A percentile compares a stretch with the other conserved stretches of the same genome.
Conservation (phyloP, 2,329 filamentous ascomycete genomes). For the Trichothecium sympodiale region DNA sequence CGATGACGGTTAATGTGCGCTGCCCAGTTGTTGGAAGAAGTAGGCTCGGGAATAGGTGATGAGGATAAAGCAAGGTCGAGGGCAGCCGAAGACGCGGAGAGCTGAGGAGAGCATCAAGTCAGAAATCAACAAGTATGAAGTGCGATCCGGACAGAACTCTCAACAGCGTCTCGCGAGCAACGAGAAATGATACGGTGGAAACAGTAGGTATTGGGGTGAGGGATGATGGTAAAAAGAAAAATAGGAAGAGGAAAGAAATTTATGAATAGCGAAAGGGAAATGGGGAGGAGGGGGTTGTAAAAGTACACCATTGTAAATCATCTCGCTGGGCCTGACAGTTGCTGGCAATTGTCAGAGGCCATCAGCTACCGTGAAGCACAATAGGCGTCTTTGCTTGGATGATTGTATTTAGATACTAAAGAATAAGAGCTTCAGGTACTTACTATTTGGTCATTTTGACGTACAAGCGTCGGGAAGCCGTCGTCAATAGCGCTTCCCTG, state of each 20-base stretch:
- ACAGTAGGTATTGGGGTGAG: too few relatives aligned
- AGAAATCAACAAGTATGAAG: constrained; percentile 16
- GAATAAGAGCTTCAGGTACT: constrained; percentile 15
- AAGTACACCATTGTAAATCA: too few relatives aligned
- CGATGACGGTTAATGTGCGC: constrained; percentile 55
- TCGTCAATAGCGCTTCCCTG: constrained; percentile 58
- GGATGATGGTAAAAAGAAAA: background rate
- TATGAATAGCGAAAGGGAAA: constrained; percentile 1
- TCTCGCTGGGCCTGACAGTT: too few relatives aligned
- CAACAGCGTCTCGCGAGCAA: too few relatives aligned
- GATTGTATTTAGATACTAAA: background rate
- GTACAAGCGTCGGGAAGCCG: constrained; percentile 75
- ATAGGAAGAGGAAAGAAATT: background rate
- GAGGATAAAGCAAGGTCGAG: constrained; percentile 68
- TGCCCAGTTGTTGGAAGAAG: constrained; percentile 42
- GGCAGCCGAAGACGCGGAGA: constrained; percentile 71
- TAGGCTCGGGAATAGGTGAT: constrained; percentile 48
- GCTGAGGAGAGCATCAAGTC: constrained; percentile 35
- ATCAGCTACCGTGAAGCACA: too few relatives aligned
- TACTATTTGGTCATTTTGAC: constrained; percentile 49
- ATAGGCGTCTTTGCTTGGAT: background rate
- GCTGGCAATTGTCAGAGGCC: background rate
- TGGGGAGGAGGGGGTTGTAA: constrained; percentile 7
- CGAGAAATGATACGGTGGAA: background rate
- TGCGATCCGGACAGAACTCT: too few relatives aligned